Evolutionary conservation across 345 rosid species (phyloP), one percentile per base, ranked within the genome.

Genomic region (Lenwebbia sp.): DNA sequence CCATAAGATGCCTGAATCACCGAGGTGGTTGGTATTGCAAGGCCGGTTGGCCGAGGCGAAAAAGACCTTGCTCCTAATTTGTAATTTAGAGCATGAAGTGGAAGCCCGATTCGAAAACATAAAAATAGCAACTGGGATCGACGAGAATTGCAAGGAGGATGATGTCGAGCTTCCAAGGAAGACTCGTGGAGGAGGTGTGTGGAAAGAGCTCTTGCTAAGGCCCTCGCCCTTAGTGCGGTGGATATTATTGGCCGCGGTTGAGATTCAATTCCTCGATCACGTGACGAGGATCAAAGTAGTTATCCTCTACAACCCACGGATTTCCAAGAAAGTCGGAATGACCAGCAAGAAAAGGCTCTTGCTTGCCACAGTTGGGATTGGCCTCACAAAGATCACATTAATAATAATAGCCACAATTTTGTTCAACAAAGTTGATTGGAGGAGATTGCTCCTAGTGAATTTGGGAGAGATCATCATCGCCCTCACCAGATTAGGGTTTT

Each of bases 181-280:
- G 19, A 25, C 88, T 54, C 85, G 88, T 19, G 99, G 95, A 0
- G 51, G 92, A 88, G 96, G 92, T 13, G 96, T 95, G 3, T 96
- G 99, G 98, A 95, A 89, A 83, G 98, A 95, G n/a, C 93, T 96
- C 11, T 0, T 95, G 3, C 3, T 94, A 12, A 86, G 89, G 85
- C 98, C 98, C 1, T 88, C 89, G 15, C 96, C 92, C 0, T 86
- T 94, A 1, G 93, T 96, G 14, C 93, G 95, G 13, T 87, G 94
- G 95, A 93, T 94, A 28, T 82, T 96, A 52, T 84, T 93, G 7
- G 95, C 95, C 0, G 96, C 96, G 0, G 25, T 94, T 1, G 98
- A 98, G 6, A 92, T 96, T 84, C 98, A 94, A 83, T 95, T 95
- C 90, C 94, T 95, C 50, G 94, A 95, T 89, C 98, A 95, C 25